Conservation (phyloP, 208 protist genomes). For the Balamuthia mandrillaris region DNA sequence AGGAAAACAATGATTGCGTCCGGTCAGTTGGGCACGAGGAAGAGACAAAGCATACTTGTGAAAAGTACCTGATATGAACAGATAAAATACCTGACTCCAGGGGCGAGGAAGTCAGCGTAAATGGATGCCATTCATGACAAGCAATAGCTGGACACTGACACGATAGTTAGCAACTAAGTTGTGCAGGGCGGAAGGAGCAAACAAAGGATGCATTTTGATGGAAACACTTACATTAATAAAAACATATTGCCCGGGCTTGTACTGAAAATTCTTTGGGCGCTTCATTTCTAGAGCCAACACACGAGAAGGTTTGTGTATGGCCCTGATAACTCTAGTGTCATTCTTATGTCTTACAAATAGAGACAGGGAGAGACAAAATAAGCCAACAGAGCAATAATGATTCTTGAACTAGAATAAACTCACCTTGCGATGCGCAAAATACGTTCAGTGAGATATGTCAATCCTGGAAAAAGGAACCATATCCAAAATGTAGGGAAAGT, state of each 20-base stretch:
- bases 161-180: too few species aligned
- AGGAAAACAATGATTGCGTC: too few species aligned
- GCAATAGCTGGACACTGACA: too few species aligned
- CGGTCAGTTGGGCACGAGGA: too few species aligned
- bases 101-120: too few species aligned
- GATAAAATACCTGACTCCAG: too few species aligned
- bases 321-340: background rate
- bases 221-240: too few species aligned
- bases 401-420: background rate
- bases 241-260: background rate
- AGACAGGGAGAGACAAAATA: background rate
- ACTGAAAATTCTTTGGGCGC: background rate
- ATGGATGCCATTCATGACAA: too few species aligned
- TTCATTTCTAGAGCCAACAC: background rate
- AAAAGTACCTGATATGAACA: too few species aligned
- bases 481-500: slow-evolving; percentile 31
- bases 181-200: too few species aligned
- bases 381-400: background rate
- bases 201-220: too few species aligned
- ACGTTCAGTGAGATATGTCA: slow-evolving; percentile 70
- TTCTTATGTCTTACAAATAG: background rate
- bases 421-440: slow-evolving; percentile 51
- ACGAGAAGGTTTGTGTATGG: background rate
- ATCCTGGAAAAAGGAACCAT: slow-evolving; percentile 55
- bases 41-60: too few species aligned